phyloP scores from a whole-genome alignment of 1,284 basidiomycete species.

The Omphalotus olearius region DNA sequence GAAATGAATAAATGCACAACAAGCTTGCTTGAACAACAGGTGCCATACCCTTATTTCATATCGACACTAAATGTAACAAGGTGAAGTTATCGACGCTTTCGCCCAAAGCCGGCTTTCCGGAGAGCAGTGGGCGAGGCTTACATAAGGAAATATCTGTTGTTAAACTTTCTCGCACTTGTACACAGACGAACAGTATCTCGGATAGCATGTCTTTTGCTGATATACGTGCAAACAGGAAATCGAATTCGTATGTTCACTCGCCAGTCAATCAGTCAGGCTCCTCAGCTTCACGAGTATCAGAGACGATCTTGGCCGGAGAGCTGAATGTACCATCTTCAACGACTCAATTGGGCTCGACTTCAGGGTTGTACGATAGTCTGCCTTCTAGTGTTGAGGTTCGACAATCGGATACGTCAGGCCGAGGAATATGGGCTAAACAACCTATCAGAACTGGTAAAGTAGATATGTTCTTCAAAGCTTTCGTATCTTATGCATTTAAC shows the following conservation, averaged over 20 bases:
- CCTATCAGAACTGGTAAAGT: constrained; percentile 17
- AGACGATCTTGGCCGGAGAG: background rate
- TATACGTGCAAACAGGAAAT: constrained; percentile 15
- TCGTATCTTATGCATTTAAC: background rate
- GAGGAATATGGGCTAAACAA: constrained; percentile 35
- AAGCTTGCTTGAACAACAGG: no score
- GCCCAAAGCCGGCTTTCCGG: no score
- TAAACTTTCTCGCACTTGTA: no score
- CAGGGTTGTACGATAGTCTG: constrained; percentile 14
- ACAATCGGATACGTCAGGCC: constrained; percentile 26
- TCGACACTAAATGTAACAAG: no score
- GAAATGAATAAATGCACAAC: no score
- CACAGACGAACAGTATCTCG: no score
- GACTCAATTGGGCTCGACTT: background rate
- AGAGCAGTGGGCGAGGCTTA: no score
- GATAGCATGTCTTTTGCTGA: constrained; percentile 19
- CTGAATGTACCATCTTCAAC: background rate
- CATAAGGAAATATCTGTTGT: no score
- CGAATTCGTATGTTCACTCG: constrained; percentile 20
- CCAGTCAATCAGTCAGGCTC: background rate
- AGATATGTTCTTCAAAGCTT: background rate
- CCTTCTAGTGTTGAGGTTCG: constrained; percentile 29
- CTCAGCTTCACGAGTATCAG: constrained; percentile 6
- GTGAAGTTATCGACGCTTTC: no score
- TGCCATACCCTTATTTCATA: no score